Evolutionary conservation across 75 land plant genomes (phyloP), one percentile per base, ranked within the genome.

Genomic region (Gnetum montanum): DNA sequence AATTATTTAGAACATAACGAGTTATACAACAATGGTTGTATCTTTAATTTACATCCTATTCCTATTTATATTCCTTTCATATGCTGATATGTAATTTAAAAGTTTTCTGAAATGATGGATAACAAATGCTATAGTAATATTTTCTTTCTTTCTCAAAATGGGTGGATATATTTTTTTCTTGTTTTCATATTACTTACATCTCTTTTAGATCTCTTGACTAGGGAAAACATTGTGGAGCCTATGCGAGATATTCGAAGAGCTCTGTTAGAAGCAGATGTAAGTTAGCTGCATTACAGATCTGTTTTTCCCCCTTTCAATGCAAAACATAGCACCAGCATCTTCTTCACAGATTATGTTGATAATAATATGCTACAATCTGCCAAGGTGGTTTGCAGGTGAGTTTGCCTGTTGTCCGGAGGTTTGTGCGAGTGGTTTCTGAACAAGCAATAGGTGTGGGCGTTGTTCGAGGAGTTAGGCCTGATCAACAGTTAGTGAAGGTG

Each of bases 401-500:
- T 54, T 68, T 94, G 59, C 98, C 98, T 35, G 98, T 94, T 26
- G 96, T 81, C 6, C 74, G 91, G 48, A 70, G 90, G 63, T 89
- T 94, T 64, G 85, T 90, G 10, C 82, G 80, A 50, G 64, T 77
- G 19, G 84, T 90, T 1, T 75, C 78, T 27, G 96, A 94, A 18
- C 83, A 83, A 37, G 91, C 96, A 45, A 70, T 94, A 58, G 98
- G 98, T 62, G 66, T 62, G 37, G 96, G 87, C 4, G 49, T 94
- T 54, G 75, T 86, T 33, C 70, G 79, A 43, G 98, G 98, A 41
- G 98, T 94, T 13, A 68, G 55, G 55, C 88, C 98, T 18, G 98
- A 94, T 63, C 98, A 94, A 43, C 98, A 94, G 58, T 62, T 94
- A 26, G 96, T 94, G 12, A 94, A 94, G 80, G 98, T 92, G 70